Base-by-base conservation (phyloP, 495 filamentous ascomycete genomes). In the Chaetomidium leptoderma region DNA sequence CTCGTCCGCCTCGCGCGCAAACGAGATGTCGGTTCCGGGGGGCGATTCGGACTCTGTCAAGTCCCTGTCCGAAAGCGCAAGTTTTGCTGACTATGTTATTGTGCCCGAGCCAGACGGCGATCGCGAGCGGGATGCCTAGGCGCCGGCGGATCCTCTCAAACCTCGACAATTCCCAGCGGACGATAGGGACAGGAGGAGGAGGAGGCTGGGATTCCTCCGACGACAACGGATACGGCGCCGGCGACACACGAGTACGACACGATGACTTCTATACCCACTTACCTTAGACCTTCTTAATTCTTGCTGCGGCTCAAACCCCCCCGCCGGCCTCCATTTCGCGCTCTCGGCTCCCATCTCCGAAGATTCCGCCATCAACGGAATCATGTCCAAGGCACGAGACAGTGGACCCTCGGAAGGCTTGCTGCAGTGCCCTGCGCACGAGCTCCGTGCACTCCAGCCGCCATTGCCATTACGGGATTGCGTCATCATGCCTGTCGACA, bases 1-100 rank as follows among this genome's bases (percentile, higher is more conserved):
- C 42, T 24, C 47, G 6, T 53, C 53, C 57, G 40, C 59, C 42
- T 30, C 27, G 44, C 47, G 33, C 11, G 16, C 52, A 19, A 48
- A 42, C 21, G 37, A 35, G 53, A 14, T 21, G 17, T 7, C 44
- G 21, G 21, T 19, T 21, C 27, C 53, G 24, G 49, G 46, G 46
- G 33, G 51, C 60, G 63, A 66, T 36, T 59, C 66, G 10, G 59
- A 55, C 37, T 70, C 67, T 13, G 43, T 61, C 44, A 63, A 49
- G 40, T 67, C 68, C 58, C 54, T 65, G 62, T 63, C 62, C 56
- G 63, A 57, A 32, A 68, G 63, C 57, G 36, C 50, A 30, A 66
- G 45, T 36, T 58, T 61, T 70, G 65, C 70, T 72, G 65, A 72
- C 69, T 71, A 68, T 66, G 66, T 66, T 19, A 48, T 69, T 58